Conservation (phyloP, 2,329 filamentous ascomycete species). For the Verruconis gallopava region DNA sequence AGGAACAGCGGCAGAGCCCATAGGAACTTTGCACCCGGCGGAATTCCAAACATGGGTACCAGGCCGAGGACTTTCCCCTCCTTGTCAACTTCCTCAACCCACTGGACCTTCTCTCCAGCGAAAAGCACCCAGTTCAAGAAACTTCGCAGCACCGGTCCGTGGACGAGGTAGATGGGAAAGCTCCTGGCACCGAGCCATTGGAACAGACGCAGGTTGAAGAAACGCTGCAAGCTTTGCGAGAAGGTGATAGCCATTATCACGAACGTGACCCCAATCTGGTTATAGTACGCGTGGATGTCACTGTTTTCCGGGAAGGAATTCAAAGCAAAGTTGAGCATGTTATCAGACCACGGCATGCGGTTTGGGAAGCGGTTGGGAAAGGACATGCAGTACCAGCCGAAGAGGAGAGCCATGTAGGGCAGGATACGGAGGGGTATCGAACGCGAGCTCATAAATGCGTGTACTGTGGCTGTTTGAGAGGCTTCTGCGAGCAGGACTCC, state of each 20-base stretch:
- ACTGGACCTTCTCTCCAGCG: conserved; percentile 27
- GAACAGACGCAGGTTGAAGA: conserved; percentile 37
- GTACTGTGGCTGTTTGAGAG: conserved; percentile 13
- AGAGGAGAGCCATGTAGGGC: conserved; percentile 23
- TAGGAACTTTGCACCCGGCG: conserved; percentile 1
- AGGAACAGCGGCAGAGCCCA: conserved; percentile 4
- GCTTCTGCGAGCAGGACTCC: conserved; percentile 8
- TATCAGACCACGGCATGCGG: conserved; percentile 36
- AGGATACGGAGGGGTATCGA: conserved; percentile 27
- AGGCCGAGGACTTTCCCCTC: conserved; percentile 13
- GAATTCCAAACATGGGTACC: not conserved
- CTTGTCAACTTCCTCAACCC: conserved; percentile 27
- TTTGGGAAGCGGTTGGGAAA: conserved; percentile 39
- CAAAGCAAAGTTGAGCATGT: conserved; percentile 27
- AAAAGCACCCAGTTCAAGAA: conserved; percentile 39
- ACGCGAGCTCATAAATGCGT: conserved; percentile 27
- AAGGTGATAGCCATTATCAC: conserved; percentile 39
- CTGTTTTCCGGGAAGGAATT: conserved; percentile 35
- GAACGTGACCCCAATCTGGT: conserved; percentile 36
- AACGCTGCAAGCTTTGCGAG: conserved; percentile 34
- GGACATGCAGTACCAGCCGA: conserved; percentile 35
- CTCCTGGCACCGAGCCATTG: conserved; percentile 43
- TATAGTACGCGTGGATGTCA: conserved; percentile 33
- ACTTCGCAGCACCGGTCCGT: conserved; percentile 40
- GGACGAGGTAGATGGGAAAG: conserved; percentile 42